Evolutionary conservation across 352 stramenopile genomes (phyloP), one percentile per base, ranked within the genome.

Genomic region (Phytophthora nicotianae): DNA sequence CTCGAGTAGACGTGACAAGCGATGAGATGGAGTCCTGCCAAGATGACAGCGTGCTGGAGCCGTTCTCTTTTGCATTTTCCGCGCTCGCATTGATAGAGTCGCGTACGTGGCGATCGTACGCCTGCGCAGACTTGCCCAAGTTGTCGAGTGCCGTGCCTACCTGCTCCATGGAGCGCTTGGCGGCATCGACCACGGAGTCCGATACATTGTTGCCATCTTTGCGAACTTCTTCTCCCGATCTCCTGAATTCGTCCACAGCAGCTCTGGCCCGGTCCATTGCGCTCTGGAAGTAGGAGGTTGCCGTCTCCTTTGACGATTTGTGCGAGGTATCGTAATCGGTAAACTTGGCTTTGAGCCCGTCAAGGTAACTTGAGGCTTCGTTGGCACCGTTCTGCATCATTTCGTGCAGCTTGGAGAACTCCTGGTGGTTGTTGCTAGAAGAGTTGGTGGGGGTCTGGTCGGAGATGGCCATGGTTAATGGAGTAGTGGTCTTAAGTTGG

Each of bases 301-400:
- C 49, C 23, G 68, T 71, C 27, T 80, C 71, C 16, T 59, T 63
- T 4, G 70, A 69, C 0, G 68, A 65, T 19, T 72, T 68, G 70
- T 85, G 50, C 21, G 73, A 60, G n/a, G 56, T 67, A 50, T 86
- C 73, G 47, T 81, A 80, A 51, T 76, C 65, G 23, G 56, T 35
- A 27, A 82, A 65, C 52, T 77, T 75, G 55, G 23, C 54, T 65
- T 73, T 77, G 48, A 83, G 68, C 20, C 64, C 75, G 42, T 72
- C 56, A 16, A 77, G 55, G 58, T 83, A 83, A 32, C 41, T 58
- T 0, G 65, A 38, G 0, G 71, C 67, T 43, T 80, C 69, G 5
- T 57, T 50, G 10, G 67, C 53, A 16, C 68, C 62, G 23, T 65
- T 65, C 29, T 72, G 49, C 49, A 83, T 66, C 46, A 75, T 52